Evolutionary conservation across 208 protist species (phyloP).

Genomic region (Polymyxa betae): DNA sequence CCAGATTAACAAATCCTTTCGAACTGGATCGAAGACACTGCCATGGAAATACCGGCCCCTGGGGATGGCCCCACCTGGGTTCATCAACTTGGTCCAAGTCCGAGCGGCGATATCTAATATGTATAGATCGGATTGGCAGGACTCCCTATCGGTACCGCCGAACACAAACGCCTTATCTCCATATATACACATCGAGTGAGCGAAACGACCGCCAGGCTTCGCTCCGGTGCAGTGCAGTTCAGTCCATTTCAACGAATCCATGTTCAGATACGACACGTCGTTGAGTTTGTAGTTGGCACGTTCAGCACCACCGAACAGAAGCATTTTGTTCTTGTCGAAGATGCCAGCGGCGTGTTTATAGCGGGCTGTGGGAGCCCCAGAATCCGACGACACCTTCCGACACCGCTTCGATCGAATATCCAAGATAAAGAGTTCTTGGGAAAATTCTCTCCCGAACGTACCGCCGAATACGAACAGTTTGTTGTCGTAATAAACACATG

Average conservation of each 20-base stretch:
- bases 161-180: slow-evolving; percentile 40
- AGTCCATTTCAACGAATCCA: background rate
- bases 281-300: slow-evolving; percentile 39
- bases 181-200: slow-evolving; percentile 19
- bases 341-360: slow-evolving; percentile 34
- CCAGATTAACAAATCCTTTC: background rate
- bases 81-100: background rate
- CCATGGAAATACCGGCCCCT: slow-evolving; percentile 32
- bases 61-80: background rate
- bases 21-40: background rate
- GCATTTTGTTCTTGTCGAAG: background rate
- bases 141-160: slow-evolving; percentile 21
- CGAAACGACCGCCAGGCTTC: slow-evolving; percentile 32
- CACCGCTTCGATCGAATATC: background rate
- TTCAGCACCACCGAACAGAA: slow-evolving; percentile 42
- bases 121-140: slow-evolving; percentile 41
- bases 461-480: slow-evolving; percentile 17
- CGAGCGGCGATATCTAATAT: background rate
- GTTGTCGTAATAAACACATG: background rate
- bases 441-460: slow-evolving; percentile 48
- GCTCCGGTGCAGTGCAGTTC: background rate
- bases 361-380: background rate
- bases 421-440: slow-evolving; percentile 30
- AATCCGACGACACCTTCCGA: background rate
- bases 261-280: slow-evolving; percentile 8